phyloP scores from a whole-genome alignment of 1,284 basidiomycete genomes.

The Leccinum laetum region DNA sequence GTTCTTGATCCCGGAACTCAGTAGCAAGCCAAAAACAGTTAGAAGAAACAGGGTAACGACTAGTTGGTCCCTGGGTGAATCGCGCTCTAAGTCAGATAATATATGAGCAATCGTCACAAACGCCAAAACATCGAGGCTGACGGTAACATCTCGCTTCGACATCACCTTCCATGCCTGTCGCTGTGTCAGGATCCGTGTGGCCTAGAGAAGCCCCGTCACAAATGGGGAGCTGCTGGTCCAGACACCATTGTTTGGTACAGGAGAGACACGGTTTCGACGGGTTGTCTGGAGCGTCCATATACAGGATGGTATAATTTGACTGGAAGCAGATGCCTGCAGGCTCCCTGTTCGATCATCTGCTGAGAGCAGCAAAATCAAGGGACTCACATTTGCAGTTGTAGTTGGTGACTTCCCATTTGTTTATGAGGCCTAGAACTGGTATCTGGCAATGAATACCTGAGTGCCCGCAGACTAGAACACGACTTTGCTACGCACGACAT shows the following conservation, averaged over 20 bases:
- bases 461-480: constrained; percentile 3
- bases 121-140: constrained; percentile 47
- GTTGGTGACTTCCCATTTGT: constrained; percentile 81
- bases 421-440: constrained; percentile 46
- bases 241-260: constrained; percentile 95
- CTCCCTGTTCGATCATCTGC: constrained; percentile 10
- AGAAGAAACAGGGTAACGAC: constrained; percentile 90
- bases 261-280: constrained; percentile 88
- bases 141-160: constrained; percentile 96
- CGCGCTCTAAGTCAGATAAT: constrained; percentile 54
- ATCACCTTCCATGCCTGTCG: constrained; percentile 95
- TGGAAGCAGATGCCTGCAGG: constrained; percentile 85
- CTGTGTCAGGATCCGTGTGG: constrained; percentile 87
- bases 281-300: constrained; percentile 78
- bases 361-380: not conserved
- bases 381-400: constrained; percentile 75
- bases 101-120: constrained; percentile 28
- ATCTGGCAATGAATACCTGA: constrained; percentile 35
- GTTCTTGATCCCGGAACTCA: constrained; percentile 81
- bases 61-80: constrained; percentile 89
- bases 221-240: constrained; percentile 88
- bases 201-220: constrained; percentile 85
- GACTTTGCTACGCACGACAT: constrained; percentile 28
- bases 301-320: constrained; percentile 85
- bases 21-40: constrained; percentile 79